Evolutionary conservation across 805 yeast species (phyloP).

Genomic region (Ogataea degrootiae): DNA sequence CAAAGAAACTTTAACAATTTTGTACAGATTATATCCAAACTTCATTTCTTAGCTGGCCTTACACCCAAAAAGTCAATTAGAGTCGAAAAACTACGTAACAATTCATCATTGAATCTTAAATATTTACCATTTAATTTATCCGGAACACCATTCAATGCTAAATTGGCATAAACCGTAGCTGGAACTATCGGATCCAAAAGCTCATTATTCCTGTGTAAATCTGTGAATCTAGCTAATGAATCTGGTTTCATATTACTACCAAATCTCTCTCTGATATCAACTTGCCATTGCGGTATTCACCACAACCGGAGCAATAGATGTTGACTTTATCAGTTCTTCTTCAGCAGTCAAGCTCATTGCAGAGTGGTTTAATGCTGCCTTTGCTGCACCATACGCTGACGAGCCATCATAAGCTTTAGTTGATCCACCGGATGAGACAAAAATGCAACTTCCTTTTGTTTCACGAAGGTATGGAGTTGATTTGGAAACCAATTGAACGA

Average conservation of each 20-base stretch:
- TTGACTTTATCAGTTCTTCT: conserved; percentile 48
- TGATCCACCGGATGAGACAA: conserved; percentile 89
- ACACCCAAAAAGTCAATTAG: not conserved
- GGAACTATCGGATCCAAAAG: conserved; percentile 70
- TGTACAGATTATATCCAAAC: too few relatives aligned
- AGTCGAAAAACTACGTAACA: conserved; percentile 7
- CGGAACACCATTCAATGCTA: conserved; percentile 59
- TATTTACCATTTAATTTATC: conserved; percentile 60
- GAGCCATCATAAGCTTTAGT: conserved; percentile 62
- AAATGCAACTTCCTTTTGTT: conserved; percentile 59
- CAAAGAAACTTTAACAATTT: too few relatives aligned
- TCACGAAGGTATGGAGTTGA: conserved; percentile 55
- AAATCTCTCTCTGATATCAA: conserved; percentile 62
- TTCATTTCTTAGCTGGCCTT: not conserved
- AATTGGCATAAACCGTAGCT: conserved; percentile 60
- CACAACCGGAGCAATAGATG: conserved; percentile 90
- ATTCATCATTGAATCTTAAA: conserved; percentile 52
- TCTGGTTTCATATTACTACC: conserved; percentile 57
- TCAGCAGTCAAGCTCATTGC: conserved; percentile 64
- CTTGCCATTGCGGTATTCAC: conserved; percentile 89
- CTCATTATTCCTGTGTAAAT: conserved; percentile 51
- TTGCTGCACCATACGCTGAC: conserved; percentile 90
- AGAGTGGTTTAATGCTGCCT: conserved; percentile 85
- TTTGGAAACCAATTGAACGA: conserved; percentile 51
- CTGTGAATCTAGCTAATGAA: conserved; percentile 56